Evolutionary conservation across 768 basidiomycete species (phyloP), one percentile per base, ranked within the genome.

Genomic region (Leccinum truebloodii): DNA sequence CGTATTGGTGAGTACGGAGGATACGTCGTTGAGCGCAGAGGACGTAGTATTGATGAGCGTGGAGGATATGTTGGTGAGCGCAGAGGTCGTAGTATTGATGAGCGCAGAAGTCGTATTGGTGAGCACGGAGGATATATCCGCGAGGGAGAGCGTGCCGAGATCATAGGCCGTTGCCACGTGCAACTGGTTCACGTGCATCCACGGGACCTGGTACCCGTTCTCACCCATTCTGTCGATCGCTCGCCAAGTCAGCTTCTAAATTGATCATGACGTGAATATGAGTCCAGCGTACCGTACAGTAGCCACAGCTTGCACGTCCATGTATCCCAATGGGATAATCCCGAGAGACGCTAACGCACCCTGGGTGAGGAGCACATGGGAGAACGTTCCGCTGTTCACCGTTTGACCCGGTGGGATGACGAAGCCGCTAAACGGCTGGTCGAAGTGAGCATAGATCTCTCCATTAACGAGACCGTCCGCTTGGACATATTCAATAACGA

Each of bases 151-250:
- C 9, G 46, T 16, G 32, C 59, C 63, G 26, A 63, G 20, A 26
- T 65, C 55, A 62, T 88, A 89, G 9, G 68, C 61, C 32, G 86
- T 84, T 14, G 84, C 80, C 7, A 88, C 86, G 50, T 69, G 65
- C 44, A 71, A 73, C 69, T 88, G 86, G 35, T 75, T 70, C 54
- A 89, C 75, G 55, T 87, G 80, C 61, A 89, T 71, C 86, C 86
- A 89, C 12, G 88, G 88, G 48, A 89, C 70, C 59, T 77, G 75
- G 65, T 90, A 90, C 18, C 87, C 86, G 20, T 80, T 79, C 14
- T 74, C 65, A 4, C 81, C 86, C 12, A 85, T 75, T 49, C 74
- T 79, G 54, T 48, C 34, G 3, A n/a, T 13, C 26, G 18, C 60
- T 53, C 16, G 37, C 16, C 34, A 32, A 48, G 49, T 37, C 6